Evolutionary conservation across 2,329 filamentous ascomycete species (phyloP), one percentile per base, ranked within the genome.

Genomic region (Colletotrichum noveboracense): DNA sequence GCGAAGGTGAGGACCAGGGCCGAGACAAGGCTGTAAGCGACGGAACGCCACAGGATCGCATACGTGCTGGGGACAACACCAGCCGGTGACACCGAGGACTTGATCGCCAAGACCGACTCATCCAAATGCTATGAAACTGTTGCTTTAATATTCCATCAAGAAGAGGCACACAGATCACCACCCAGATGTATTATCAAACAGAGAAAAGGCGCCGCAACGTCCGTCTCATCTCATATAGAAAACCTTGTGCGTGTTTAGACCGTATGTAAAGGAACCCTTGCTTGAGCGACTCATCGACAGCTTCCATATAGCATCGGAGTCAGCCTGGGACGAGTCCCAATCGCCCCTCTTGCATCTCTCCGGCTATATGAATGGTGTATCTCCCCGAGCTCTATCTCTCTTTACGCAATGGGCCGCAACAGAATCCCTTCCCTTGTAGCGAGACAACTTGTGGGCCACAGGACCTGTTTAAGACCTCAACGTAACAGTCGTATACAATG

Each of bases 401-500:
- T 48, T n/a, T 2, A 43, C 38, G 5, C 38, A n/a, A 18, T 8
- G 1, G 16, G 36, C 1, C 36, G 36, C 36, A 38, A 38, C 7
- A 9, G 36, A 38, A 8, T 5, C 1, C 14, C 4, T 38, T 38
- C 14, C 36, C 2, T 38, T 38, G 36, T 38, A 38, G 38, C 9
- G 38, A 48, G 38, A 48, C 38, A 48, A 48, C 38, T 10, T 12
- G 1, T 43, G 10, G 38, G 5, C 18, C 18, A 48, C 38, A 48
- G 38, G 18, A n/a, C 12, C 9, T n/a, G 2, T 10, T 1, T 1
- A n/a, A 48, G 0, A 7, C 12, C 38, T 12, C 0, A 6, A n/a
- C 38, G 18, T 1, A 2, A 10, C 38, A 12, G 3, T 7, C 18
- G 38, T 9, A n/a, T n/a, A n/a, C 32, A 9, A 38, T 5, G 4